phyloP scores from a whole-genome alignment of 2,329 filamentous ascomycete species.

The Colletotrichum trifolii region DNA sequence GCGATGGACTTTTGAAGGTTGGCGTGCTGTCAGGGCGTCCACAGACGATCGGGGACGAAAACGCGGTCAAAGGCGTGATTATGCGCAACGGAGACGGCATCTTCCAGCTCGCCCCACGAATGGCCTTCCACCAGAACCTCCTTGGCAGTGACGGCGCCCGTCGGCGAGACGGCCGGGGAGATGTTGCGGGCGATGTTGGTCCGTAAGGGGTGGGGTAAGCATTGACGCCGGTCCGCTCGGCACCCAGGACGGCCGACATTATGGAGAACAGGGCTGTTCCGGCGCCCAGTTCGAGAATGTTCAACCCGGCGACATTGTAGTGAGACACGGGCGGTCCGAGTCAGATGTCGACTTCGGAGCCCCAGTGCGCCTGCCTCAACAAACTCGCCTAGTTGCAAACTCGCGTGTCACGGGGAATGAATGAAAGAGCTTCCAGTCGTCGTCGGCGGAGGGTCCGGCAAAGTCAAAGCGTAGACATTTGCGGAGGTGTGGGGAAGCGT shows the following conservation, averaged over 20 bases:
- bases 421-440: slow-evolving; percentile 71
- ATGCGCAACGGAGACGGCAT: slow-evolving; percentile 43
- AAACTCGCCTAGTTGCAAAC: slow-evolving; percentile 65
- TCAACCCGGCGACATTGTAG: slow-evolving; percentile 62
- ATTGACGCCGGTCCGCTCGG: slow-evolving; percentile 65
- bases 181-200: slow-evolving; percentile 68
- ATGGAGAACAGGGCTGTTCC: slow-evolving; percentile 68
- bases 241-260: slow-evolving; percentile 60
- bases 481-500: slow-evolving; percentile 64
- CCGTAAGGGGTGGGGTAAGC: slow-evolving; percentile 74
- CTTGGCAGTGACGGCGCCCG: slow-evolving; percentile 38
- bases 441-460: slow-evolving; percentile 60
- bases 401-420: slow-evolving; percentile 80
- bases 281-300: slow-evolving; percentile 74
- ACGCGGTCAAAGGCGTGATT: slow-evolving; percentile 67
- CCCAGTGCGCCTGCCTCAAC: slow-evolving; percentile 61
- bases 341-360: slow-evolving; percentile 23
- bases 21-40: slow-evolving; percentile 80
- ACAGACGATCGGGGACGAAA: slow-evolving; percentile 78
- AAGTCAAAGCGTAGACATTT: slow-evolving; percentile 57
- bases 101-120: slow-evolving; percentile 68
- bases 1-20: slow-evolving; percentile 71
- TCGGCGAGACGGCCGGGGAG: slow-evolving; percentile 46
- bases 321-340: slow-evolving; percentile 34
- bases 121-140: slow-evolving; percentile 67